phyloP scores from a whole-genome alignment of 2,329 filamentous ascomycete genomes.

The Camillea tinctor region DNA sequence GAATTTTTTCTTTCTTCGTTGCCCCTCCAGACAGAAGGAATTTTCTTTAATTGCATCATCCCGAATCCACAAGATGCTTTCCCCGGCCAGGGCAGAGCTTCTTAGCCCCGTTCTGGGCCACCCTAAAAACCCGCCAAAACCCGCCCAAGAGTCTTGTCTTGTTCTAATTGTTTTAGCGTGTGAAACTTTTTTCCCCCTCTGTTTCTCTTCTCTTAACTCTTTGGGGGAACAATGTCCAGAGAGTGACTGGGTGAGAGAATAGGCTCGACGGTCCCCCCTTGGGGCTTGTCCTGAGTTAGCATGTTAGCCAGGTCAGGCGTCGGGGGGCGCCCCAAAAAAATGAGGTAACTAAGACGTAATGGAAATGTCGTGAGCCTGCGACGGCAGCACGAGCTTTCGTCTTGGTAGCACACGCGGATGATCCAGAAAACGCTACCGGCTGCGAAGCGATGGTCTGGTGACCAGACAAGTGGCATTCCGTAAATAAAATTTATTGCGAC shows the following conservation, averaged over 20 bases:
- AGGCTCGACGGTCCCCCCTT: not conserved
- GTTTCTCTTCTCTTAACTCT: not conserved
- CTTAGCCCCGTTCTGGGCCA: not conserved
- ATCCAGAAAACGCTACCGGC: not conserved
- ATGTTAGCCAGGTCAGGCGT: not conserved
- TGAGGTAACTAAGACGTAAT: conserved; percentile 35
- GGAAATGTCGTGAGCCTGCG: conserved; percentile 20
- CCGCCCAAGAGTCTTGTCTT: not conserved
- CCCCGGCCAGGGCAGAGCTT: not conserved
- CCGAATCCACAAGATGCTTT: not conserved
- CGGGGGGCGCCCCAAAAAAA: conserved; percentile 6
- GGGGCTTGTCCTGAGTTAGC: not conserved
- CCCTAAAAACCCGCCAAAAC: no score
- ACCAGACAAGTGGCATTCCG: not conserved
- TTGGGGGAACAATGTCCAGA: no score
- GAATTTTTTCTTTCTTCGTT: not conserved
- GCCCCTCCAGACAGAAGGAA: not conserved
- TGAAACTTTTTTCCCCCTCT: not conserved
- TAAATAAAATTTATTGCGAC: not conserved
- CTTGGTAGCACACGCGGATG: not conserved
- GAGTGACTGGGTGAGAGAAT: not conserved
- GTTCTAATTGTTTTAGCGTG: not conserved
- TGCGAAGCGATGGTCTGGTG: not conserved
- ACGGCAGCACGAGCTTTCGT: conserved; percentile 8
- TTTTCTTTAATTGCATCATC: not conserved